A percentile compares a stretch with the other conserved stretches of the same genome.
phyloP scores from a whole-genome alignment of 78 protist species.

The Dictyostelium purpureum region DNA sequence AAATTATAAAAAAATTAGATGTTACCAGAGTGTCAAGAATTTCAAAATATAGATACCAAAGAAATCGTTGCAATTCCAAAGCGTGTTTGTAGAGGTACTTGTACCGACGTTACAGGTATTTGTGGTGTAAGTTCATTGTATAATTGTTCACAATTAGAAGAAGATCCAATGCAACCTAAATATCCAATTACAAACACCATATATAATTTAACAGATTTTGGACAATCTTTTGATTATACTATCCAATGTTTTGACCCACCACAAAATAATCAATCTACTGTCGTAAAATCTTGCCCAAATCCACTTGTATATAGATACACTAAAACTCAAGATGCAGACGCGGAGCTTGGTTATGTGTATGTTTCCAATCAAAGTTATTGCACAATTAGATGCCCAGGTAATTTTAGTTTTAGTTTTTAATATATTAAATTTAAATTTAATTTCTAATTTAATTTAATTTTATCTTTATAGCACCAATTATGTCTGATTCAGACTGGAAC shows the following conservation, averaged over 20 bases:
- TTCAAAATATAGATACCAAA: background rate
- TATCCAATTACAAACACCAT: background rate
- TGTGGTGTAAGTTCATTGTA: background rate
- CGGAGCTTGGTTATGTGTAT: background rate
- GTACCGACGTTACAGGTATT: background rate
- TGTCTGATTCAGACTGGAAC: background rate
- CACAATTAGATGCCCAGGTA: conserved; percentile 7
- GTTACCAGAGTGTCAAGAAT: background rate
- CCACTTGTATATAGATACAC: background rate
- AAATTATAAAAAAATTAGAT: background rate
- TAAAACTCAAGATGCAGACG: background rate
- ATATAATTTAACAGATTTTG: conserved; percentile 2
- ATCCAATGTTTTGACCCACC: background rate
- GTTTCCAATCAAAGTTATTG: background rate
- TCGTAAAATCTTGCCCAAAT: background rate
- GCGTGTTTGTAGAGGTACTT: background rate
- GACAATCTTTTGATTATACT: background rate
- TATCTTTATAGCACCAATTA: background rate
- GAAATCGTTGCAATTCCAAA: background rate
- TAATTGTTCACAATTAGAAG: background rate
- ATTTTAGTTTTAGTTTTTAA: too few species aligned
- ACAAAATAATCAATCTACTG: background rate
- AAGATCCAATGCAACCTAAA: background rate
- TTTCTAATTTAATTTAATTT: too few species aligned
- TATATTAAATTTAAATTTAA: too few species aligned